Evolutionary conservation across 106 monocot species (phyloP).

Genomic region (Dendrobium catenatum): DNA sequence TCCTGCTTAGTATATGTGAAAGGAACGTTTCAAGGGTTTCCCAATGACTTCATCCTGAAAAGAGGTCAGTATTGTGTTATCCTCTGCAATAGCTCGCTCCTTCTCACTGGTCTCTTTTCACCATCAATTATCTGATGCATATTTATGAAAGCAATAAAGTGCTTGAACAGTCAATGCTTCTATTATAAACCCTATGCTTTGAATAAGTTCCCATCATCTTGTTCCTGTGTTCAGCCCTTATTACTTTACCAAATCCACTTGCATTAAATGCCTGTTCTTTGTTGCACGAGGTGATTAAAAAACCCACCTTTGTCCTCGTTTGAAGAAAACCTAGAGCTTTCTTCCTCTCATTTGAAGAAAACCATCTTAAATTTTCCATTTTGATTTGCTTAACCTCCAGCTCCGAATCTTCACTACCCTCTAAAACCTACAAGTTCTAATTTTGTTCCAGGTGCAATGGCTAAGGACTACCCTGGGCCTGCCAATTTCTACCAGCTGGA

Average conservation of each 20-base stretch:
- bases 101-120: not conserved
- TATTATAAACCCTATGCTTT: not conserved
- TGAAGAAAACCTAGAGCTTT: not conserved
- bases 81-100: not conserved
- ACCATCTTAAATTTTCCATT: not conserved
- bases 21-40: too few species aligned
- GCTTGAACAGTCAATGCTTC: not conserved
- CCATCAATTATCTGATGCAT: not conserved
- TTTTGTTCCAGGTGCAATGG: conserved; percentile 31
- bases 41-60: too few species aligned
- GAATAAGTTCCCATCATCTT: not conserved
- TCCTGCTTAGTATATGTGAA: too few species aligned
- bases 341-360: not conserved
- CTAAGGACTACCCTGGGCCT: conserved; percentile 33
- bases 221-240: not conserved
- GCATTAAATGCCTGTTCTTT: not conserved
- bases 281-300: not conserved
- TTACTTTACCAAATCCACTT: not conserved
- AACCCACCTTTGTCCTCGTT: not conserved
- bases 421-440: too few species aligned
- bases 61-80: too few species aligned
- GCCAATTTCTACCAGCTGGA: conserved; percentile 40
- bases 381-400: not conserved
- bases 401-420: not conserved
- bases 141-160: conserved; percentile 1